Evolutionary conservation across 192 early-diverging fungal species (phyloP).

Genomic region (Spizellomyces sp.): DNA sequence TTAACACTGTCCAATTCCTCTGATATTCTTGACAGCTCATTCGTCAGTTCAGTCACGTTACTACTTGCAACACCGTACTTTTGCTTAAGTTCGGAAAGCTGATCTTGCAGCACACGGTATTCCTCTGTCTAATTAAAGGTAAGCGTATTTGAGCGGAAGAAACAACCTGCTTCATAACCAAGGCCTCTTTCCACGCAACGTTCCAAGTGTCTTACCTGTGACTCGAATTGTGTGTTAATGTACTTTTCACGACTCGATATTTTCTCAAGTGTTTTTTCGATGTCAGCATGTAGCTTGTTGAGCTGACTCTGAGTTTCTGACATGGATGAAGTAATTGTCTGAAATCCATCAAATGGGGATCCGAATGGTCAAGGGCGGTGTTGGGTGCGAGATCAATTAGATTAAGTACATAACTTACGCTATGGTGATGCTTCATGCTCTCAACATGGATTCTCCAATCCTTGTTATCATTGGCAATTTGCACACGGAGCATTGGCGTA

Average conservation of each 20-base stretch:
- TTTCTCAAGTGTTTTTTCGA: conserved; percentile 59
- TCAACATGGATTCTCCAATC: conserved; percentile 65
- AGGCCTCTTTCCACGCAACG: background rate
- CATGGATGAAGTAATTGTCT: conserved; percentile 48
- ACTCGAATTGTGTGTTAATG: conserved; percentile 64
- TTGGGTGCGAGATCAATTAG: conserved; percentile 13
- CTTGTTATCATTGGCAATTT: conserved; percentile 62
- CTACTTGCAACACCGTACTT: conserved; percentile 50
- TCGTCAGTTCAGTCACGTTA: conserved; percentile 54
- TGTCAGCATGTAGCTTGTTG: conserved; percentile 47
- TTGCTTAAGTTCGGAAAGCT: conserved; percentile 54
- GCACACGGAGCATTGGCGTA: conserved; percentile 52
- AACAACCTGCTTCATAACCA: background rate
- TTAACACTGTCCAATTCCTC: conserved; percentile 62
- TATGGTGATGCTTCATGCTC: conserved; percentile 51
- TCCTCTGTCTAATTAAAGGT: conserved; percentile 49
- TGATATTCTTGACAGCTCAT: conserved; percentile 47
- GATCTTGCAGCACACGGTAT: conserved; percentile 53
- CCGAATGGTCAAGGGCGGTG: background rate
- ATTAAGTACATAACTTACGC: conserved; percentile 24
- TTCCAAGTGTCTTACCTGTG: conserved; percentile 35
- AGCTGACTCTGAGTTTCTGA: conserved; percentile 45
- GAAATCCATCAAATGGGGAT: conserved; percentile 7
- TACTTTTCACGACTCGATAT: conserved; percentile 61
- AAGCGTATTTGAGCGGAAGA: background rate